A percentile compares a stretch with the other conserved stretches of the same genome.
These are phyloP conservation scores for Botryotinia narcissicola DNA, from an alignment of 2,329 filamentous ascomycete species.

Conservation along the genomic window DNA sequence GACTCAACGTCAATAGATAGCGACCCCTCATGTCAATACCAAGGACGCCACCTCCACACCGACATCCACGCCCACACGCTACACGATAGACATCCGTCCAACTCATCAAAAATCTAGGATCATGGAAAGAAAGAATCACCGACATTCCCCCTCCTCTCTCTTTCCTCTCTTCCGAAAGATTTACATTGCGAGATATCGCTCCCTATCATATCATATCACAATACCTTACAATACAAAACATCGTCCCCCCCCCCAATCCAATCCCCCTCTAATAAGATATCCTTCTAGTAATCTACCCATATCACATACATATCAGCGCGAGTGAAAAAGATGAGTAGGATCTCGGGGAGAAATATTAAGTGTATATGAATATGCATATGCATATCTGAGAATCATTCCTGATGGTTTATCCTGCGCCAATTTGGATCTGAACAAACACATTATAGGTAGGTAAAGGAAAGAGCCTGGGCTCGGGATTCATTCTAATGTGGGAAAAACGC, in stretches of 20 bases:
- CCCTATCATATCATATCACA: too few relatives aligned
- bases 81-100: neutral
- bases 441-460: neutral
- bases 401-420: accelerated
- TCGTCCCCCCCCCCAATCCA: too few relatives aligned
- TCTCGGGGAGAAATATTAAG: neutral
- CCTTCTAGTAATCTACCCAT: neutral
- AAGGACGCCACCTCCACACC: neutral
- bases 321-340: too few relatives aligned
- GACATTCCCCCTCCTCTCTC: too few relatives aligned
- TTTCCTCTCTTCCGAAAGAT: neutral
- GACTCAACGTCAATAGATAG: neutral
- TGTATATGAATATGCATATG: too few relatives aligned
- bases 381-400: neutral
- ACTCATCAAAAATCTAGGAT: neutral
- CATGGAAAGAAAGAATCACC: neutral
- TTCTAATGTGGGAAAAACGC: neutral
- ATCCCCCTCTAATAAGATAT: neutral
- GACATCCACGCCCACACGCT: neutral
- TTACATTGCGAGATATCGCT: neutral
- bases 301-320: neutral
- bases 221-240: too few relatives aligned
- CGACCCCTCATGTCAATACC: neutral
- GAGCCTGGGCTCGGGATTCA: neutral
- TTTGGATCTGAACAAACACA: neutral